Base-by-base conservation (phyloP, 495 filamentous ascomycete species). In the Penicillium crystallinum region DNA sequence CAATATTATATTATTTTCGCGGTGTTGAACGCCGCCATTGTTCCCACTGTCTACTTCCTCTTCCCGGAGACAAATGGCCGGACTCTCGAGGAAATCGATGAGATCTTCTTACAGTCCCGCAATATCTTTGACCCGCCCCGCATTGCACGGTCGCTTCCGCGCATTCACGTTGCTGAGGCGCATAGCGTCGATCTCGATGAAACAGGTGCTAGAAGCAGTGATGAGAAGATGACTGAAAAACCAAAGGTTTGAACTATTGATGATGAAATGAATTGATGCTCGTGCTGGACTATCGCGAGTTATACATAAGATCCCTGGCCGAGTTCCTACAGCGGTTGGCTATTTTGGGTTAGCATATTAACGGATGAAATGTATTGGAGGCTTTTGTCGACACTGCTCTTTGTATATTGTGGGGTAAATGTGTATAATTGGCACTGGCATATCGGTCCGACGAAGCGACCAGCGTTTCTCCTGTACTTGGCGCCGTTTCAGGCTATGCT, bases 21-120 rank as follows among this genome's bases (percentile, higher is more conserved):
- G 4, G 61, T 67, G 4, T 49, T 78, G 30, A 77, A 79, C 29
- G 73, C 74, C 15, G 67, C 67, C 52, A 75, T 80, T 29, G 67
- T 72, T 10, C 63, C 67, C 0, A 65, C 61, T 2, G 79, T 83
- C 12, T 84, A 81, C 67, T 79, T 83, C 56, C 73, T 80, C 52
- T 82, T 70, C 60, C 79, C 79, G 0, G 79, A 82, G 62, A 82
- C 79, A 4, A 75, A 79, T 10, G 67, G 67, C 4, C 77, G 85
- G 22, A 81, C 81, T 5, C 75, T 90, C 8, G 86, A 90, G 57
- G 86, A 89, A 64, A 88, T 90, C 47, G 86, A 89, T 59, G 77
- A 88, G 55, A 84, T 86, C 61, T 87, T 87, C 49, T 41, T 62
- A 18, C 66, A 59, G 53, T 69, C 66, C 17, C 61, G 59, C 21